Percentiles rank a stretch among this genome's conserved stretches.
Evolutionary conservation across 345 rosid species (phyloP).

Genomic region (Excoecaria agallocha): DNA sequence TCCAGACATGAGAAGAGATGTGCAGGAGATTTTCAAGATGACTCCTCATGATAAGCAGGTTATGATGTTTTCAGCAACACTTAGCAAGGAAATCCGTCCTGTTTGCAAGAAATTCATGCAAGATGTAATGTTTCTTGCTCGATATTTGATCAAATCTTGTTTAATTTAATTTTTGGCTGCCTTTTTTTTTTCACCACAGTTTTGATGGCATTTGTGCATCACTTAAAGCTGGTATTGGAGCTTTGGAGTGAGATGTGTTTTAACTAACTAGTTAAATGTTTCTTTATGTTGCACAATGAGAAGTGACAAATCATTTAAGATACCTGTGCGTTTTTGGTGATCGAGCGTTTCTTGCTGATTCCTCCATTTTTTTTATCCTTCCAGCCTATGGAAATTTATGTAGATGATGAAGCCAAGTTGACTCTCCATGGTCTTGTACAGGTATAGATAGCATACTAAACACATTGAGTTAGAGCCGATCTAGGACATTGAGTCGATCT

Average conservation of each 20-base stretch:
- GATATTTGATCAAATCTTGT: slow-evolving; percentile 14
- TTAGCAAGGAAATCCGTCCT: slow-evolving; percentile 97
- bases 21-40: slow-evolving; percentile 95
- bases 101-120: slow-evolving; percentile 98
- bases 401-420: slow-evolving; percentile 92
- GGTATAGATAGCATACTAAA: slow-evolving; percentile 37
- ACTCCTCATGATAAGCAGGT: slow-evolving; percentile 98
- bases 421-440: slow-evolving; percentile 97
- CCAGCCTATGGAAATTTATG: slow-evolving; percentile 99
- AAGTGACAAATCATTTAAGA: too few relatives aligned
- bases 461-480: background rate
- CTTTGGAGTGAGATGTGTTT: background rate
- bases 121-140: slow-evolving; percentile 78
- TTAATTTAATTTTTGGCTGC: background rate
- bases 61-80: slow-evolving; percentile 99
- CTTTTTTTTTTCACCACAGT: too few relatives aligned
- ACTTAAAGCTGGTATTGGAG: too few relatives aligned
- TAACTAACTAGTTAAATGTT: background rate
- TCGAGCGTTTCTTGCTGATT: background rate
- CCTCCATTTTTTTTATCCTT: slow-evolving; percentile 53
- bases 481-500: too few relatives aligned
- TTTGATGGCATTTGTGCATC: background rate
- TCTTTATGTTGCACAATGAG: background rate
- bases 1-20: slow-evolving; percentile 94
- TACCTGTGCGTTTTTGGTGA: background rate